phyloP scores from a whole-genome alignment of 2,329 filamentous ascomycete species.

The Botryotinia convoluta region DNA sequence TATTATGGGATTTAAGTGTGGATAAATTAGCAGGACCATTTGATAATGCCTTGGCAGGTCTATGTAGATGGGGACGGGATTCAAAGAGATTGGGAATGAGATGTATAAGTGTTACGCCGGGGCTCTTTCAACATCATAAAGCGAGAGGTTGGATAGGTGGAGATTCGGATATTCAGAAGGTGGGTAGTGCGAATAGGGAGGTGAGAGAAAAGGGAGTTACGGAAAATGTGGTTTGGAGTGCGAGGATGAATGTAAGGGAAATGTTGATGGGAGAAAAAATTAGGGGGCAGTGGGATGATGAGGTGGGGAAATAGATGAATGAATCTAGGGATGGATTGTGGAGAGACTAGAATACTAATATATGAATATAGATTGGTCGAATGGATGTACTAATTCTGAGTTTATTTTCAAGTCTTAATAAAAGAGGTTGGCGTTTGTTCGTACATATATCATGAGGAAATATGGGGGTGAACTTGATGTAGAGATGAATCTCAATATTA shows the following conservation, averaged over 20 bases:
- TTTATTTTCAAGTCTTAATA: not conserved
- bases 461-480: not conserved
- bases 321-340: not conserved
- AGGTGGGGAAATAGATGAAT: not conserved
- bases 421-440: rapidly evolving
- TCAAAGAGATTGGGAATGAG: constrained; percentile 1
- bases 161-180: constrained; percentile 21
- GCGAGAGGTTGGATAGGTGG: constrained; percentile 13
- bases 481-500: not conserved
- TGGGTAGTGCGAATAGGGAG: not conserved
- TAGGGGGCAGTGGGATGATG: constrained; percentile 14
- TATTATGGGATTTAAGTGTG: constrained; percentile 57
- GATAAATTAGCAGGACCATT: constrained; percentile 37
- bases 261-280: constrained; percentile 12
- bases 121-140: constrained; percentile 18
- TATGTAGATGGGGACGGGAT: constrained; percentile 14
- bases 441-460: rapidly evolving
- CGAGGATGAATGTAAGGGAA: constrained; percentile 16
- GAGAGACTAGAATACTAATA: not conserved
- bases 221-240: constrained; percentile 20
- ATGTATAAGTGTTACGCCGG: constrained; percentile 16
- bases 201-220: constrained; percentile 15
- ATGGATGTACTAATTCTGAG: not conserved
- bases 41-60: constrained; percentile 38
- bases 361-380: not conserved